Evolutionary conservation across 2,329 filamentous ascomycete species (phyloP).

Genomic region (Botrytis cinerea): DNA sequence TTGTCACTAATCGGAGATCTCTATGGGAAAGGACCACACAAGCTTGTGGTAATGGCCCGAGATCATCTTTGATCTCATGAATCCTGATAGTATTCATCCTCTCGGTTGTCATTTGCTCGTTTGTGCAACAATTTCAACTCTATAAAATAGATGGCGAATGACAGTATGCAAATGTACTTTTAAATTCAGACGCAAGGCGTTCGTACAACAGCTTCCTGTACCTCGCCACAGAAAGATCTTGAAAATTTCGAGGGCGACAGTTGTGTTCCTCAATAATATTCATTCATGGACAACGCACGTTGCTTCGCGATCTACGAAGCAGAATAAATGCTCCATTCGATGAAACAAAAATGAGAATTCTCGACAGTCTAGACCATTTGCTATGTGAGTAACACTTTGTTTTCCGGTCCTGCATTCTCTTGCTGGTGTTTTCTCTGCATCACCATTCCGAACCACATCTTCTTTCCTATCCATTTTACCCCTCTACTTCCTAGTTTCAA

Average conservation of each 20-base stretch:
- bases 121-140: neutral
- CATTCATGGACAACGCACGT: neutral
- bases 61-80: neutral
- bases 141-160: neutral
- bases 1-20: neutral
- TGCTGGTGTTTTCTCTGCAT: conserved; percentile 41
- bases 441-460: conserved; percentile 55
- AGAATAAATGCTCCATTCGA: neutral
- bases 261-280: neutral
- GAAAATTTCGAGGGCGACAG: neutral
- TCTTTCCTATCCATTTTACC: conserved; percentile 62
- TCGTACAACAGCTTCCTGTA: neutral
- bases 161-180: neutral
- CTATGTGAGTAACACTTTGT: neutral
- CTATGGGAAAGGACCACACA: neutral
- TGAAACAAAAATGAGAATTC: neutral
- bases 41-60: neutral
- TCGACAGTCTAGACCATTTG: neutral
- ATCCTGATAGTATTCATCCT: neutral
- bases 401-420: neutral
- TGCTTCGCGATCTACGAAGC: neutral
- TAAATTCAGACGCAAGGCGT: neutral
- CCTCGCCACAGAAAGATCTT: neutral
- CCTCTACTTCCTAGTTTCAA: conserved; percentile 60
- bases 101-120: neutral